Percentiles rank a stretch among this genome's conserved stretches.
Conservation (phyloP, 2,329 filamentous ascomycete species). For the Alternaria ventricosa region DNA sequence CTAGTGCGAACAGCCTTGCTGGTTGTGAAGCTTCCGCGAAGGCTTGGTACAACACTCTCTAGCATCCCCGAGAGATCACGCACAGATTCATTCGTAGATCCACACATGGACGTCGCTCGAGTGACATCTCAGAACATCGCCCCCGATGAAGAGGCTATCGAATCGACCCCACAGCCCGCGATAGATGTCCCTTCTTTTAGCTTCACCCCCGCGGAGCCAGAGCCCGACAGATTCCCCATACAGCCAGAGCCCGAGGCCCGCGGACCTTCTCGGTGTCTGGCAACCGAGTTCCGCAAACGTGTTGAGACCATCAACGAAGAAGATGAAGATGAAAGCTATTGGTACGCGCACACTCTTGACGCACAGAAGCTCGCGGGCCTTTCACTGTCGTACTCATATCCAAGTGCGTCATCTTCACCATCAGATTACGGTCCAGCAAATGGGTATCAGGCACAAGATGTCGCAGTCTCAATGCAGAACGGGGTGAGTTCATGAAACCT, state of each 20-base stretch:
- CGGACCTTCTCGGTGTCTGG: neutral
- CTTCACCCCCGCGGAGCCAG: neutral
- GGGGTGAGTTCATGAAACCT: neutral
- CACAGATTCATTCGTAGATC: neutral
- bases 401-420: neutral
- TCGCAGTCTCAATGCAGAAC: neutral
- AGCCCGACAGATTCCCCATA: neutral
- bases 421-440: neutral
- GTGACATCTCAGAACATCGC: neutral
- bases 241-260: neutral
- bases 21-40: slow-evolving; percentile 5
- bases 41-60: neutral
- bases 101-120: neutral
- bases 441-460: neutral
- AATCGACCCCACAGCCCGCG: neutral
- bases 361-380: neutral
- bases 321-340: slow-evolving; percentile 5
- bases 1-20: slow-evolving; percentile 6
- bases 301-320: slow-evolving; percentile 1
- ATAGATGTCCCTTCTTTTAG: neutral
- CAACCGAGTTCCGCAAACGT: neutral
- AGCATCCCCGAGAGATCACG: neutral
- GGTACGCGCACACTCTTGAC: neutral
- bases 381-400: neutral
- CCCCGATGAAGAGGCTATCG: neutral